phyloP scores from a whole-genome alignment of 2,329 filamentous ascomycete genomes.

The Ceratocystiopsis brevicomis region DNA sequence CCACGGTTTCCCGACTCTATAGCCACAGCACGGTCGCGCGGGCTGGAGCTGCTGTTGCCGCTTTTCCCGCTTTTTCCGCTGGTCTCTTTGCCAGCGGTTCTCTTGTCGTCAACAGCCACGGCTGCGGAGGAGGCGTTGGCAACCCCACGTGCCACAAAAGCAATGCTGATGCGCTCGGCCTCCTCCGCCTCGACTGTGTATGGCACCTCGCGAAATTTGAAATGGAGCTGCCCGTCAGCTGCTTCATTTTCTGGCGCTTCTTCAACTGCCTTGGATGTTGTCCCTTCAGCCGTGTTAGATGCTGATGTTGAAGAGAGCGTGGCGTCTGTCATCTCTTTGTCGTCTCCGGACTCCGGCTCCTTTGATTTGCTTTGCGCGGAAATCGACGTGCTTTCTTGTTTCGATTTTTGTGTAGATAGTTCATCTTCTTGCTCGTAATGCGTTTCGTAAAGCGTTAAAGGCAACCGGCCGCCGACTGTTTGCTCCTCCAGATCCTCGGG shows the following conservation, averaged over 20 bases:
- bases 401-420: too few species aligned
- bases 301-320: neutral
- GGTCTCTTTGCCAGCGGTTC: neutral
- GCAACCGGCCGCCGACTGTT: slow-evolving; percentile 58
- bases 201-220: slow-evolving; percentile 65
- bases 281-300: too few species aligned
- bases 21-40: slow-evolving; percentile 8
- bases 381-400: too few species aligned
- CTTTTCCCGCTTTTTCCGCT: too few species aligned
- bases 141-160: slow-evolving; percentile 73
- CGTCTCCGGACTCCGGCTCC: slow-evolving; percentile 21
- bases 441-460: slow-evolving; percentile 80
- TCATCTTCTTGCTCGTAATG: slow-evolving; percentile 51
- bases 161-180: slow-evolving; percentile 93
- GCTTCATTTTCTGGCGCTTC: neutral
- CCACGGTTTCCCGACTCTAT: slow-evolving; percentile 15
- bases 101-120: neutral
- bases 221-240: slow-evolving; percentile 21
- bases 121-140: slow-evolving; percentile 46
- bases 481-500: slow-evolving; percentile 36
- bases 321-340: slow-evolving; percentile 52
- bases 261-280: too few species aligned
- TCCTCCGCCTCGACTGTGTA: slow-evolving; percentile 88
- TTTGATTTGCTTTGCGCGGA: too few species aligned
- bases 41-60: slow-evolving; percentile 1